Percentiles rank a stretch among this genome's conserved stretches.
Conservation (phyloP, 2,329 filamentous ascomycete genomes). For the Acephala macrosclerotiorum region DNA sequence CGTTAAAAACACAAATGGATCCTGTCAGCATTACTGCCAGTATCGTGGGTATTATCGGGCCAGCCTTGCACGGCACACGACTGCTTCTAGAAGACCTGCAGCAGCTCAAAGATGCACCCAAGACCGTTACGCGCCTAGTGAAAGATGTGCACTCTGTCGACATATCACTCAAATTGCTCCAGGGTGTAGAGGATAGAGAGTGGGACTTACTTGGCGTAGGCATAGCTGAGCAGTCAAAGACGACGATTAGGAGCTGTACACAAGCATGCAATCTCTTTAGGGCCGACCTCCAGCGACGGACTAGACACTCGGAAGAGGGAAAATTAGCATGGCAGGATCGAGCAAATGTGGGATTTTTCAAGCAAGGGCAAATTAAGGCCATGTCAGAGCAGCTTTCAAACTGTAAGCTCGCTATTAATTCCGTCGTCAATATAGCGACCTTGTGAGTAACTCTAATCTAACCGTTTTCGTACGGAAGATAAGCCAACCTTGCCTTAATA, state of each 20-base stretch:
- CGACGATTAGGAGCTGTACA: conserved; percentile 41
- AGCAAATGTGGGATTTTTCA: conserved; percentile 46
- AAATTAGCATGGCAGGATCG: no score
- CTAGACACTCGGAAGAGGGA: conserved; percentile 44
- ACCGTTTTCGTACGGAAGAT: conserved; percentile 22
- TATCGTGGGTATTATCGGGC: conserved; percentile 42
- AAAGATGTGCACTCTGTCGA: conserved; percentile 43
- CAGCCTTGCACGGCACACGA: conserved; percentile 42
- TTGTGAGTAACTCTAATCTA: conserved; percentile 40
- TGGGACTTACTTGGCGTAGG: conserved; percentile 43
- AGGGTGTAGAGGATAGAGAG: conserved; percentile 42
- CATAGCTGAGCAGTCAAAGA: conserved; percentile 41
- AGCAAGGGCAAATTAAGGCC: conserved; percentile 44
- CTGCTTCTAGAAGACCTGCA: conserved; percentile 45
- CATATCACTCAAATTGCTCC: conserved; percentile 41
- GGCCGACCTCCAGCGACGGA: conserved; percentile 44
- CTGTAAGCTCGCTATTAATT: conserved; percentile 44
- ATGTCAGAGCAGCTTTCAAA: conserved; percentile 46
- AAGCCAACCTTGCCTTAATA: no score
- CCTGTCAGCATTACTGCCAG: conserved; percentile 44
- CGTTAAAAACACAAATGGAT: conserved; percentile 31
- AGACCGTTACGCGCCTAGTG: conserved; percentile 41
- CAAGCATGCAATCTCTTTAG: conserved; percentile 44
- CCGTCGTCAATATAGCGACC: conserved; percentile 43
- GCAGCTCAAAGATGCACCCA: conserved; percentile 45